These are phyloP conservation scores for Trichoderma cornu-damae DNA, from an alignment of 2,329 filamentous ascomycete genomes.

Conservation along the genomic window DNA sequence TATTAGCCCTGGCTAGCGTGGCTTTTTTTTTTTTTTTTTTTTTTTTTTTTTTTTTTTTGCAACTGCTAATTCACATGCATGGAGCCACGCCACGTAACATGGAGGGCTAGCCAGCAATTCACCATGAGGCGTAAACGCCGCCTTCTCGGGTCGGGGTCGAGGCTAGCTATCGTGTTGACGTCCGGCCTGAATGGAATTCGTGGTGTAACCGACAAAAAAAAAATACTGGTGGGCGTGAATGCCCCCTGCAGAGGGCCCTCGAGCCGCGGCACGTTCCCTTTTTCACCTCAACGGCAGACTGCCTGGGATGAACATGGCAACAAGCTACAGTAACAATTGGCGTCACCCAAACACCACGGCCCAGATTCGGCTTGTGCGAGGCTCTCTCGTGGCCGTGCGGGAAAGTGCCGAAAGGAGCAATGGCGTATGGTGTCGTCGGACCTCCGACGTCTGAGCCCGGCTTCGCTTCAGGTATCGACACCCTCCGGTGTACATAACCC, in stretches of 20 bases:
- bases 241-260: too few species aligned
- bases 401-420: not conserved
- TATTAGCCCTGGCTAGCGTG: not conserved
- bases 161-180: too few species aligned
- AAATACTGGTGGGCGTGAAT: too few species aligned
- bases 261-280: not conserved
- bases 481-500: not conserved
- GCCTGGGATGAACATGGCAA: too few species aligned
- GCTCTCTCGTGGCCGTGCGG: not conserved
- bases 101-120: not conserved
- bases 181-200: not conserved
- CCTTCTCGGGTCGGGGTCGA: not conserved
- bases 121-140: not conserved
- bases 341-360: slow-evolving; percentile 2
- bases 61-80: not conserved
- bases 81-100: too few species aligned
- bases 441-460: not conserved
- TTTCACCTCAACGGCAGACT: too few species aligned
- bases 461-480: not conserved
- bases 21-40: too few species aligned
- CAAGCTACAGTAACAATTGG: too few species aligned
- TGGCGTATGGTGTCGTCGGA: not conserved
- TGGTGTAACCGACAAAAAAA: not conserved
- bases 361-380: not conserved
- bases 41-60: too few species aligned